Percentiles rank a stretch among this genome's conserved stretches.
Evolutionary conservation across 306 rosid species (phyloP).

Genomic region (Prunus dulcis): DNA sequence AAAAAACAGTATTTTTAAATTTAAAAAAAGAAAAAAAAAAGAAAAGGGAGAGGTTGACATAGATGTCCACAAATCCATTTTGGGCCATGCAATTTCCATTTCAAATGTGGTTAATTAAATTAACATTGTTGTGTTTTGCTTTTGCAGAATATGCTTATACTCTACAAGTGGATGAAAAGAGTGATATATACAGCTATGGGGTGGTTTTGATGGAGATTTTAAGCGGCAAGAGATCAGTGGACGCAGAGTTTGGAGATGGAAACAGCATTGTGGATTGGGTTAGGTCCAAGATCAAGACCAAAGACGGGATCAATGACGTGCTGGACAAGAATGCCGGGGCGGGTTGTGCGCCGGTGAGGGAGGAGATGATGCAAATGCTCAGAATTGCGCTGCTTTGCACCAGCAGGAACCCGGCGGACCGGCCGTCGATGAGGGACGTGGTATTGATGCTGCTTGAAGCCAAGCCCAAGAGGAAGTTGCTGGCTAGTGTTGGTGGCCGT

Average conservation of each 20-base stretch:
- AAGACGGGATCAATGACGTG: conserved; percentile 48
- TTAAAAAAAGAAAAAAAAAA: too few species aligned
- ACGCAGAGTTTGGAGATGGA: conserved; percentile 78
- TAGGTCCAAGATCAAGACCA: conserved; percentile 49
- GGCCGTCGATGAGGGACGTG: conserved; percentile 93
- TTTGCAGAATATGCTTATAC: conserved; percentile 86
- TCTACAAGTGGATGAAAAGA: conserved; percentile 91
- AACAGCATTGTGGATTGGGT: conserved; percentile 93
- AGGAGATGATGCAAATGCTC: conserved; percentile 90
- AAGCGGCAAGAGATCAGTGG: conserved; percentile 61
- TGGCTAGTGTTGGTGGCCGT: conserved; percentile 19
- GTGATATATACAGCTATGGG: conserved; percentile 85
- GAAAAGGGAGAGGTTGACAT: background rate
- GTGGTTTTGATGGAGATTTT: conserved; percentile 81
- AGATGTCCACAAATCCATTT: conserved; percentile 1
- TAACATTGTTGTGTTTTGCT: background rate
- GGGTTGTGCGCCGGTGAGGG: conserved; percentile 52
- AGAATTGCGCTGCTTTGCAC: conserved; percentile 84
- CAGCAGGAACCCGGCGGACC: conserved; percentile 66
- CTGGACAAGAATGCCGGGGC: conserved; percentile 74
- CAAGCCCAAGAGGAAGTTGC: conserved; percentile 68
- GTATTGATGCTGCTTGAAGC: conserved; percentile 83
- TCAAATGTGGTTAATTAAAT: background rate
- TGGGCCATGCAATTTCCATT: conserved; percentile 3
- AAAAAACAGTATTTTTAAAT: too few species aligned